Conservation (phyloP, 768 basidiomycete genomes). For the Naematelia aurantialba region DNA sequence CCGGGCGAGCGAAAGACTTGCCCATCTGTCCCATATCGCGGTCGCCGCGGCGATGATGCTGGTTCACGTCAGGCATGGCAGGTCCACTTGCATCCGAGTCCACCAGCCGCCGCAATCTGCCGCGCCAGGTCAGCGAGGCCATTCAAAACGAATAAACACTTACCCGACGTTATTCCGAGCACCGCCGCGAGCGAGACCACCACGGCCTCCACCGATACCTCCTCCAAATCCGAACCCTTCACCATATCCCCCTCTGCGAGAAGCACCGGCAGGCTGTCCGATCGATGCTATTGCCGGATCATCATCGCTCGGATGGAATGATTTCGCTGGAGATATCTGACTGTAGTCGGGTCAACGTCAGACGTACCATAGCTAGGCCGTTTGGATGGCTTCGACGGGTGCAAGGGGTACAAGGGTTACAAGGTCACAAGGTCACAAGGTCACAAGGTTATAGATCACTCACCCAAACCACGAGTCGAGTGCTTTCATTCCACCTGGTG, state of each 20-base stretch:
- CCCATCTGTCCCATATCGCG: conserved; percentile 32
- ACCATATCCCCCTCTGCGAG: conserved; percentile 30
- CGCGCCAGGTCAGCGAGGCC: conserved; percentile 4
- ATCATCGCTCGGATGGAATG: conserved; percentile 11
- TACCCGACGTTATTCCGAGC: conserved; percentile 32
- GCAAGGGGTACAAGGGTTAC: too few relatives aligned
- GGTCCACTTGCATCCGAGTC: conserved; percentile 16
- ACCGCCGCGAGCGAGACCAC: conserved; percentile 26
- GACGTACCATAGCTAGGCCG: too few relatives aligned
- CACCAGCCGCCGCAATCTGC: conserved; percentile 24
- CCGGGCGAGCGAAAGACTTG: conserved; percentile 19
- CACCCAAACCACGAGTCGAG: conserved; percentile 39
- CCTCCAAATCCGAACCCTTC: conserved; percentile 44
- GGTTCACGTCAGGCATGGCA: conserved; percentile 12
- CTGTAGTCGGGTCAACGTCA: conserved; percentile 7
- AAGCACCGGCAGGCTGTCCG: conserved; percentile 16
- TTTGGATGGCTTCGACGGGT: too few relatives aligned
- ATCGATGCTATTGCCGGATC: conserved; percentile 41
- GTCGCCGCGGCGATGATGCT: too few relatives aligned
- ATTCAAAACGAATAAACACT: background rate
- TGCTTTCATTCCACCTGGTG: conserved; percentile 12
- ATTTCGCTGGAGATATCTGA: background rate
- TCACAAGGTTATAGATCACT: too few relatives aligned
- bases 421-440: background rate
- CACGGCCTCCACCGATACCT: conserved; percentile 33